These are phyloP conservation scores for Inga oerstediana DNA, from an alignment of 306 rosid species.

Conservation along the genomic window DNA sequence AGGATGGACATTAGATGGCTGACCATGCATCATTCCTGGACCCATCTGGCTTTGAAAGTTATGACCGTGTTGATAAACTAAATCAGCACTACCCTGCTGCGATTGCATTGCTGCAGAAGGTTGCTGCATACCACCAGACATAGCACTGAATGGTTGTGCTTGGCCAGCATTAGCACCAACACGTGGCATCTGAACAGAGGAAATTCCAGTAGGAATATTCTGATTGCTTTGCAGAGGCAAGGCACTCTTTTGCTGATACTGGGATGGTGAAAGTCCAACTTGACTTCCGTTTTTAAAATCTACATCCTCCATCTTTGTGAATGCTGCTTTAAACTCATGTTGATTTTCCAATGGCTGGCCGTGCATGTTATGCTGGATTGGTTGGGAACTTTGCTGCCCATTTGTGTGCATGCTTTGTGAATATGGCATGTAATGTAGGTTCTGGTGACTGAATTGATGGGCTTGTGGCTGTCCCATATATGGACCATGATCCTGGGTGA, in stretches of 20 bases:
- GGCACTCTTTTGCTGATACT: slow-evolving; percentile 61
- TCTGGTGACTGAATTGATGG: slow-evolving; percentile 65
- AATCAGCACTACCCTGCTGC: slow-evolving; percentile 66
- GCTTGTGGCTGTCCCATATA: slow-evolving; percentile 61
- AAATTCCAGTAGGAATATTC: slow-evolving; percentile 55
- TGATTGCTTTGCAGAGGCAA: slow-evolving; percentile 59
- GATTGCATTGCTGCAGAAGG: slow-evolving; percentile 59
- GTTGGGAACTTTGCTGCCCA: slow-evolving; percentile 66
- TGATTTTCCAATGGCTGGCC: slow-evolving; percentile 66
- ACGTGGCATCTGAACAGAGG: slow-evolving; percentile 60
- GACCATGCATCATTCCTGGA: slow-evolving; percentile 62
- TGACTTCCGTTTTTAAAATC: slow-evolving; percentile 73
- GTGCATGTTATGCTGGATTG: slow-evolving; percentile 52
- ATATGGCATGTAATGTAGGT: slow-evolving; percentile 70
- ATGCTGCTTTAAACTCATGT: slow-evolving; percentile 53
- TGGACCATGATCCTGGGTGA: slow-evolving; percentile 57
- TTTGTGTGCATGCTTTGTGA: slow-evolving; percentile 58
- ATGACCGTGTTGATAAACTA: slow-evolving; percentile 64
- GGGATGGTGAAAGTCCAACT: slow-evolving; percentile 76
- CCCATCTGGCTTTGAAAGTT: slow-evolving; percentile 72
- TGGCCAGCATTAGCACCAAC: slow-evolving; percentile 62
- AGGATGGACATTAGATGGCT: slow-evolving; percentile 66
- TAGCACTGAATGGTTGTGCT: slow-evolving; percentile 59
- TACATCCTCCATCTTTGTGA: slow-evolving; percentile 59
- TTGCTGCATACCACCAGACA: slow-evolving; percentile 58